A percentile compares a stretch with the other conserved stretches of the same genome.
Evolutionary conservation across 202 grass and related monocot species (phyloP).

Genomic region (Panicum hallii): DNA sequence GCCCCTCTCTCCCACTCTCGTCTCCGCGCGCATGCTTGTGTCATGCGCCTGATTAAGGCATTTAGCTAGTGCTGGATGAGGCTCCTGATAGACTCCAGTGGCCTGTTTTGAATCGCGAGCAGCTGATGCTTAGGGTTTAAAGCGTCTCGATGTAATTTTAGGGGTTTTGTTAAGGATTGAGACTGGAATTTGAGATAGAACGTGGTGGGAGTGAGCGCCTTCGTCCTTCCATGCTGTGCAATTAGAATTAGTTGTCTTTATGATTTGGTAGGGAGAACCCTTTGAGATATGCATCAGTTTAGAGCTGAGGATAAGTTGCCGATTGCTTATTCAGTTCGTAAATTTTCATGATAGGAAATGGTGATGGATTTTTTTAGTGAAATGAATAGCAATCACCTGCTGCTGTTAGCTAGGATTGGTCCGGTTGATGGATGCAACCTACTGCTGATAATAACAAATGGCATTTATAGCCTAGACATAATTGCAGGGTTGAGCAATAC

Average conservation of each 20-base stretch:
- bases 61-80: constrained; percentile 31
- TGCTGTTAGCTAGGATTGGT: background rate
- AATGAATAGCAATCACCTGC: background rate
- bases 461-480: background rate
- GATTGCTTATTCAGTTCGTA: constrained; percentile 17
- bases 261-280: constrained; percentile 10
- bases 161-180: background rate
- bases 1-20: background rate
- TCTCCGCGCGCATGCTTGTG: background rate
- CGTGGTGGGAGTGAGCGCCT: background rate
- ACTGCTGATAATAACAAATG: background rate
- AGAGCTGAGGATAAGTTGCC: background rate
- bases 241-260: constrained; percentile 19
- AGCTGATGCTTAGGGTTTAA: constrained; percentile 28
- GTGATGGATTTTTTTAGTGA: background rate
- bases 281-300: constrained; percentile 14
- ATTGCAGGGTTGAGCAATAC: background rate
- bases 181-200: constrained; percentile 12
- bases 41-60: background rate
- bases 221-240: background rate
- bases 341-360: background rate
- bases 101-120: constrained; percentile 1
- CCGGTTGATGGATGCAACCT: background rate
- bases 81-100: constrained; percentile 27
- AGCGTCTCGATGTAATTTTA: background rate